Conservation (phyloP, 164 flowering plant genomes). For the Protea cynaroides region DNA sequence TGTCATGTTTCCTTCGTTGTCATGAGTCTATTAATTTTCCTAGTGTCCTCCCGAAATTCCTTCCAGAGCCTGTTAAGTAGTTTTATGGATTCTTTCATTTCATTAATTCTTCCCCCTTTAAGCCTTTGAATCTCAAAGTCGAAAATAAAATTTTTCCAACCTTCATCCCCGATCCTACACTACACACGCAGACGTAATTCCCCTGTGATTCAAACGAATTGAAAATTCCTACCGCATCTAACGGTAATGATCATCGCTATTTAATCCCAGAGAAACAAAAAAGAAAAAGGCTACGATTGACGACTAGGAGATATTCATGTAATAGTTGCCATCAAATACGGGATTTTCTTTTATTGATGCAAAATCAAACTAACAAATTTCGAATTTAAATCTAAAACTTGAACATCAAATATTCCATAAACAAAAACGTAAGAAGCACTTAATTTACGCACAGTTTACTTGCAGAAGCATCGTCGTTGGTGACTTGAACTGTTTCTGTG, state of each 20-base stretch:
- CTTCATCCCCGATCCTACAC: too few species aligned
- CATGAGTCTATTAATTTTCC: too few species aligned
- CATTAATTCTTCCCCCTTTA: too few species aligned
- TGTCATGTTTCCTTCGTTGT: too few species aligned
- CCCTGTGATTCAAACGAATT: not conserved
- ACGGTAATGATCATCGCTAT: not conserved
- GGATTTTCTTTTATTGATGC: too few species aligned
- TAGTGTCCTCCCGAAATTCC: too few species aligned
- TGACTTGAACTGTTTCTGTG: slow-evolving; percentile 90
- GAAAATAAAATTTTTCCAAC: too few species aligned
- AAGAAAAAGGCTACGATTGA: not conserved
- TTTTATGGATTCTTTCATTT: too few species aligned
- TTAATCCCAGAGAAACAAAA: too few species aligned
- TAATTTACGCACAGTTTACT: slow-evolving; percentile 63
- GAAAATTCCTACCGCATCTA: not conserved
- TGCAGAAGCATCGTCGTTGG: slow-evolving; percentile 97
- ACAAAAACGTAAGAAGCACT: not conserved
- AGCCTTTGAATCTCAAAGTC: too few species aligned
- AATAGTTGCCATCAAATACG: not conserved
- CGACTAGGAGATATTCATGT: not conserved
- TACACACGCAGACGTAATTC: not conserved
- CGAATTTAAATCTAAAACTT: not conserved
- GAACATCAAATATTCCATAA: not conserved
- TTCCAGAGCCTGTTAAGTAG: too few species aligned
- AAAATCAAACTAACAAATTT: too few species aligned